Conservation (phyloP, 2,329 filamentous ascomycete species). For the Pseudogymnoascus sp. region DNA sequence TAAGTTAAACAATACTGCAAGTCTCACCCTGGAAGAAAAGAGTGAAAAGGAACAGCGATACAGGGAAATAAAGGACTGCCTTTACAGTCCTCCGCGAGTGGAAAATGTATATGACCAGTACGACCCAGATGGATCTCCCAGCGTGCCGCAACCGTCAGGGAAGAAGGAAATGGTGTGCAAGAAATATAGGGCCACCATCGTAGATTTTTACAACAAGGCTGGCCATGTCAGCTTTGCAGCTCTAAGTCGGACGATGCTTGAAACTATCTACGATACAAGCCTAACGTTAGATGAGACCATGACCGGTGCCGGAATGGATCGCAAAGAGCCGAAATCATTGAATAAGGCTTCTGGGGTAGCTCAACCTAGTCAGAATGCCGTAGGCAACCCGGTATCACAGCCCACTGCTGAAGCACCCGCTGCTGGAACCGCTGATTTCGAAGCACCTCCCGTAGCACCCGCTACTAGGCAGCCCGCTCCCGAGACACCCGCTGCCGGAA, state of each 20-base stretch:
- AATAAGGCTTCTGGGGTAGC: not conserved
- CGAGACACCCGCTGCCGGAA: not conserved
- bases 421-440: not conserved
- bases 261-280: not conserved
- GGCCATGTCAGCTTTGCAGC: not conserved
- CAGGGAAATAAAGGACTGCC: not conserved
- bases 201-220: not conserved
- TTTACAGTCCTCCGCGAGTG: not conserved
- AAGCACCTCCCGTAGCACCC: not conserved
- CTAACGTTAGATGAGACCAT: not conserved
- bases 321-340: not conserved
- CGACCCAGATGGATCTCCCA: not conserved
- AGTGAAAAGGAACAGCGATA: not conserved
- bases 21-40: not conserved
- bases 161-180: not conserved
- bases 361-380: not conserved
- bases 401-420: not conserved
- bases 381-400: not conserved
- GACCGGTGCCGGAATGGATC: not conserved
- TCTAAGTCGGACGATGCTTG: not conserved
- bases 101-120: not conserved
- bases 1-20: not conserved
- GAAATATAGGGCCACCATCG: not conserved
- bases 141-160: not conserved
- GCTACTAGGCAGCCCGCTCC: not conserved